Evolutionary conservation across 345 rosid genomes (phyloP), one percentile per base, ranked within the genome.

Genomic region (Mallotus nudiflorus): DNA sequence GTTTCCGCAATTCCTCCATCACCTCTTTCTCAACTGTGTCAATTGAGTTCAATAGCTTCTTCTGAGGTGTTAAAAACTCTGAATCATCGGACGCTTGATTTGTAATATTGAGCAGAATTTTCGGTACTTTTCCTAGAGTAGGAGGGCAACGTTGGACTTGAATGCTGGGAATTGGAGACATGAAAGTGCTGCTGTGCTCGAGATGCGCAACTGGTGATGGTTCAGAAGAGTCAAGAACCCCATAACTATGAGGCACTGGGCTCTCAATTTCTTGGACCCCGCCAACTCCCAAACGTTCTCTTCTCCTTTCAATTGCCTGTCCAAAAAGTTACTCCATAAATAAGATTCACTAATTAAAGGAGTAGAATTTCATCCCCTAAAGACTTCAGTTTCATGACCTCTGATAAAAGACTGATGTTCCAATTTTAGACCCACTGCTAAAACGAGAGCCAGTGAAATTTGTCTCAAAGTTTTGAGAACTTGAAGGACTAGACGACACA

Each of bases 51-150:
- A 91, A 75, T 6, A 95, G 90, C 54, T 90, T 95, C 83, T 84
- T 95, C 81, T 95, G 92, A 0, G 97, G 99, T n/a, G 99, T 95
- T 62, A 90, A 71, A 72, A 74, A 74, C 39, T 87, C 97, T 6
- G 86, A 76, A 37, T 80, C 87, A 44, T 51, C 87, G 19, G 71
- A 62, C 9, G 73, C 58, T 78, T 75, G 78, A 50, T 85, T 85
- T 8, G 84, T 77, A 58, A 88, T 65, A 65, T 84, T 82, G 54
- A 78, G 83, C 71, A 94, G 67, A 69, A 90, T 78, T 77, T 85
- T 86, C 3, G 81, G 82, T 45, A 90, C 83, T 69, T 72, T 85
- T 49, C 80, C 80, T 18, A 85, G 76, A 45, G 92, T 80, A 1
- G 70, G 62, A 27, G 84, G 89, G 71, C 78, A 77, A 25, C 74